phyloP scores from a whole-genome alignment of 805 yeast genomes.

The Yamadazyma takamatsuzukensis region DNA sequence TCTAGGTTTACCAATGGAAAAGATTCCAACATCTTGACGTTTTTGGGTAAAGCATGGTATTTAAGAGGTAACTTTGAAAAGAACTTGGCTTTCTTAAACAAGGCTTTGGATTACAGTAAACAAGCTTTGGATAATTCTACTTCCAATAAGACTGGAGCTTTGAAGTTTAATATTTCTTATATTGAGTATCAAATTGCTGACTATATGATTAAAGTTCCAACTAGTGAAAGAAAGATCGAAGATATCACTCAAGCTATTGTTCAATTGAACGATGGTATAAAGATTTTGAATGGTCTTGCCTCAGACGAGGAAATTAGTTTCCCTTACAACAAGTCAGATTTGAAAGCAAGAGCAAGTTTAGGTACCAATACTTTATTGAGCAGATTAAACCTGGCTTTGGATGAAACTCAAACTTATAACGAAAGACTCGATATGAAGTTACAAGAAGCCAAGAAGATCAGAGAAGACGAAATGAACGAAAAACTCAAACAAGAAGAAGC shows the following conservation, averaged over 20 bases:
- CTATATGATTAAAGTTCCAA: slow-evolving; percentile 57
- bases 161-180: slow-evolving; percentile 77
- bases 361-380: slow-evolving; percentile 73
- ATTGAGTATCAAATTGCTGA: slow-evolving; percentile 87
- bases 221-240: slow-evolving; percentile 55
- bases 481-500: slow-evolving; percentile 37
- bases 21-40: slow-evolving; percentile 64
- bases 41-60: slow-evolving; percentile 87
- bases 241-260: slow-evolving; percentile 56
- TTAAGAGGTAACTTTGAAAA: slow-evolving; percentile 69
- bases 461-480: slow-evolving; percentile 52
- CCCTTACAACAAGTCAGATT: slow-evolving; percentile 75
- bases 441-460: slow-evolving; percentile 65
- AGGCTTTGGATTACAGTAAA: slow-evolving; percentile 60
- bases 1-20: slow-evolving; percentile 58
- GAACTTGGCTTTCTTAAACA: slow-evolving; percentile 54
- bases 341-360: slow-evolving; percentile 81
- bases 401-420: slow-evolving; percentile 71
- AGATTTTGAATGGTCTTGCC: slow-evolving; percentile 48
- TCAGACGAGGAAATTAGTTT: slow-evolving; percentile 51
- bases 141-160: slow-evolving; percentile 15
- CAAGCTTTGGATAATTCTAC: slow-evolving; percentile 43
- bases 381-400: slow-evolving; percentile 65
- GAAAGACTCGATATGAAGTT: slow-evolving; percentile 54
- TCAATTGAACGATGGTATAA: slow-evolving; percentile 63